phyloP scores from a whole-genome alignment of 768 basidiomycete genomes.

The Mycena kentingensis region DNA sequence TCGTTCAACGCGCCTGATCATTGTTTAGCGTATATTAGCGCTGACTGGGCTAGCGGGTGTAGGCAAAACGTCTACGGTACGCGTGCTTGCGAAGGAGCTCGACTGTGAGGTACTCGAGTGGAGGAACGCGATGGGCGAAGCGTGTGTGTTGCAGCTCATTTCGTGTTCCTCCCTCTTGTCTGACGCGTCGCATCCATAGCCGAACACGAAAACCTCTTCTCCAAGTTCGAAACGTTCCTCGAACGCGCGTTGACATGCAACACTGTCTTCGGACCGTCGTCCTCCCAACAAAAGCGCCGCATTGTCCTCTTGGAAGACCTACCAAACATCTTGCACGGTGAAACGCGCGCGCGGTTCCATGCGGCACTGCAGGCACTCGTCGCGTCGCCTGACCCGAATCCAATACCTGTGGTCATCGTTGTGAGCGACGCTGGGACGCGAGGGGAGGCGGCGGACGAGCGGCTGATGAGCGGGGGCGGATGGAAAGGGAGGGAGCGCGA shows the following conservation, averaged over 20 bases:
- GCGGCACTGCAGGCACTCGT: slow-evolving; percentile 62
- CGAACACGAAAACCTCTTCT: slow-evolving; percentile 51
- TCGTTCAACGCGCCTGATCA: not conserved
- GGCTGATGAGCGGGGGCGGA: slow-evolving; percentile 35
- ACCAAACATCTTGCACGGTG: slow-evolving; percentile 81
- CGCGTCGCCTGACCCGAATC: slow-evolving; percentile 32
- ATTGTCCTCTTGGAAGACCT: slow-evolving; percentile 86
- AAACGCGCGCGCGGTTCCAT: slow-evolving; percentile 74
- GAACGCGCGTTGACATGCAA: slow-evolving; percentile 64
- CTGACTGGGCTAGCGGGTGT: slow-evolving; percentile 73
- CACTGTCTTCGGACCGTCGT: slow-evolving; percentile 45
- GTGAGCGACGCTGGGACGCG: slow-evolving; percentile 81
- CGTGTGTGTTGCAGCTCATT: slow-evolving; percentile 25
- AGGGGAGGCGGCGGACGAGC: slow-evolving; percentile 62
- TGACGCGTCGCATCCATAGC: slow-evolving; percentile 5
- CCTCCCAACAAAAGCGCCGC: slow-evolving; percentile 41
- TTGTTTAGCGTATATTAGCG: not conserved
- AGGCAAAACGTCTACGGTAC: slow-evolving; percentile 86
- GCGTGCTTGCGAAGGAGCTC: slow-evolving; percentile 72
- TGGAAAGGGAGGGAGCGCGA: slow-evolving; percentile 50
- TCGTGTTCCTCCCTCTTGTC: not conserved
- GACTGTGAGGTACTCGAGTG: slow-evolving; percentile 85
- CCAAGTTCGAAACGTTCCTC: slow-evolving; percentile 78
- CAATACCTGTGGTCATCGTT: slow-evolving; percentile 76
- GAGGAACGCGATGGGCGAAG: slow-evolving; percentile 67